Base-by-base conservation (phyloP, 331 rosid genomes). In the Prunus yedoensis region DNA sequence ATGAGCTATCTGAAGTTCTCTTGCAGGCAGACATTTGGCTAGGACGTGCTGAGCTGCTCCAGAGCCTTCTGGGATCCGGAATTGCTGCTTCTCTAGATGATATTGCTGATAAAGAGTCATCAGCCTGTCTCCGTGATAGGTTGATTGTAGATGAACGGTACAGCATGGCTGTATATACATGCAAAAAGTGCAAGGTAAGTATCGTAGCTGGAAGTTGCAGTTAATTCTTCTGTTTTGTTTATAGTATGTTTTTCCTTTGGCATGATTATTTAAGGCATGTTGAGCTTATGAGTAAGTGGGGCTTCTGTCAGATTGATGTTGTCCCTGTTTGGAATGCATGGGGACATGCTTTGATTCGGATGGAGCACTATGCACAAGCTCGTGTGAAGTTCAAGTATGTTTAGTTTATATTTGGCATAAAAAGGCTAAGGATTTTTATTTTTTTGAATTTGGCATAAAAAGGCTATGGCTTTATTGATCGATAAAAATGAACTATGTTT, bases 261-360 rank as follows among this genome's bases (percentile, higher is more conserved):
- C 35, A 5, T 60, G 41, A 14, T 27, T 28, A 27, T 71, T 52
- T 38, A 75, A 74, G 64, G 78, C 66, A 65, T 74, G 77, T 66
- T 74, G 67, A 77, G 74, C 60, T 76, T 79, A 73, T 46, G 66
- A 46, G 66, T 72, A 60, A 28, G 60, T 71, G 83, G 35, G 77
- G 25, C 47, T 56, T 93, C 76, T 72, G 74, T 59, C 89, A 94
- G 99, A 94, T 94, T 88, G 99, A 94, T 84, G 93, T 89, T 76
- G 86, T 94, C 84, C 99, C 99, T 13, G 99, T 94, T 65, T 94
- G 99, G 99, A 92, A 81, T 84, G 99, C 99, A 21, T 94, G 99
- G 99, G 99, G 97, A 59, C 97, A 90, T 83, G 99, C 99, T 56
- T 83, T 94, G 81, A 85, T 94, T 83, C 99, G 94, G 83, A 94